These are phyloP conservation scores for Penicillium sclerotiorum DNA, from an alignment of 2,329 filamentous ascomycete species.

Conservation along the genomic window DNA sequence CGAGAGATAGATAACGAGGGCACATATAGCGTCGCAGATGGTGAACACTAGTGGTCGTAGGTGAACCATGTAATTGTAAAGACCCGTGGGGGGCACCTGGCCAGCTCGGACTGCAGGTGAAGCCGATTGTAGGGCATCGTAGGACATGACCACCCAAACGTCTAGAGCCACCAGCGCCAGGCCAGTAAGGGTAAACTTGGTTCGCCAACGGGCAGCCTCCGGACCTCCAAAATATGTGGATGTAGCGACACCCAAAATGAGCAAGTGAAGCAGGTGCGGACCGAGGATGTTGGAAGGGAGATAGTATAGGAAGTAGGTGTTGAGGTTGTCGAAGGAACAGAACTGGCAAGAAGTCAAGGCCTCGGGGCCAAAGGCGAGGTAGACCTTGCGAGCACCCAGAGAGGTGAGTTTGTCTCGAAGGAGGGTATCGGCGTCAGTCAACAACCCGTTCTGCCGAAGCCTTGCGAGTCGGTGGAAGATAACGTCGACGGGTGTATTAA, in stretches of 20 bases:
- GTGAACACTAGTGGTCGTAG: conserved; percentile 67
- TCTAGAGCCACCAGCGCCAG: conserved; percentile 65
- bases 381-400: conserved; percentile 73
- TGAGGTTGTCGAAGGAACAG: conserved; percentile 71
- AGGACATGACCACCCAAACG: conserved; percentile 65
- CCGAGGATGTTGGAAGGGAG: conserved; percentile 68
- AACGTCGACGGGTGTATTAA: conserved; percentile 82
- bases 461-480: conserved; percentile 73
- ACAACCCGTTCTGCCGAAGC: conserved; percentile 40
- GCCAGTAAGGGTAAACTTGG: conserved; percentile 66
- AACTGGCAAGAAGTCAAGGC: conserved; percentile 78
- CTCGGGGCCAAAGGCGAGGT: conserved; percentile 78
- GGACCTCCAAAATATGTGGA: conserved; percentile 66
- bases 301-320: conserved; percentile 77
- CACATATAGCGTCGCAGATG: conserved; percentile 64
- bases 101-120: conserved; percentile 66
- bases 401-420: conserved; percentile 71
- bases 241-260: conserved; percentile 72
- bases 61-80: conserved; percentile 52
- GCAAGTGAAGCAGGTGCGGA: conserved; percentile 80
- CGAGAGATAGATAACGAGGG: conserved; percentile 70
- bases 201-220: conserved; percentile 70
- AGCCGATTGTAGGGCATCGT: conserved; percentile 55
- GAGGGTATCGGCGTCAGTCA: conserved; percentile 60
- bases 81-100: conserved; percentile 60